phyloP scores from a whole-genome alignment of 2,329 filamentous ascomycete species.

The Juglanconis juglandina region DNA sequence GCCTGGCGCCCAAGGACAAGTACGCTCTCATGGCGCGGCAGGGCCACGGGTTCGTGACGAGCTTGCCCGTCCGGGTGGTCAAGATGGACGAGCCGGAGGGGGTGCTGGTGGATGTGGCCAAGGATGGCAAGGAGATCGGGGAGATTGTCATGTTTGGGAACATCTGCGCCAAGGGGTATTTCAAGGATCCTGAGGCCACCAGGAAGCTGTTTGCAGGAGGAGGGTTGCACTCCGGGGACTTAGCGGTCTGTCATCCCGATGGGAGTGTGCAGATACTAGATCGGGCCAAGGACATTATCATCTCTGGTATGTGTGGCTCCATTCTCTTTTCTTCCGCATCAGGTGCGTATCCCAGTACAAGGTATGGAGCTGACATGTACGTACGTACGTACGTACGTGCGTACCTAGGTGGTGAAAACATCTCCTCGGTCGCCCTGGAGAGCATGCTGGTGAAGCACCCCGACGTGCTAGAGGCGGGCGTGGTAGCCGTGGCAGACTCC shows the following conservation, averaged over 20 bases:
- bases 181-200: slow-evolving; percentile 84
- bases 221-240: slow-evolving; percentile 81
- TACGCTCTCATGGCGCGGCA: slow-evolving; percentile 91
- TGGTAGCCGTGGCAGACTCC: slow-evolving; percentile 80
- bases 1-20: slow-evolving; percentile 68
- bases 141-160: slow-evolving; percentile 78
- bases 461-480: slow-evolving; percentile 84
- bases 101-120: slow-evolving; percentile 53
- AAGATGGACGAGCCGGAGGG: slow-evolving; percentile 71
- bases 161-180: slow-evolving; percentile 88
- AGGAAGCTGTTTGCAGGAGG: slow-evolving; percentile 83
- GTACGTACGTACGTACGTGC: background rate
- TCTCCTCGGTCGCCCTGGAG: slow-evolving; percentile 89
- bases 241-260: slow-evolving; percentile 91
- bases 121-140: slow-evolving; percentile 47
- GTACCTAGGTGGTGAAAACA: slow-evolving; percentile 81
- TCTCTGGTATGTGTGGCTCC: slow-evolving; percentile 62
- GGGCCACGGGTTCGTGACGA: slow-evolving; percentile 85
- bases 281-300: slow-evolving; percentile 96
- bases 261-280: slow-evolving; percentile 90
- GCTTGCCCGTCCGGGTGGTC: slow-evolving; percentile 75
- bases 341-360: too few relatives aligned
- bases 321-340: slow-evolving; percentile 1
- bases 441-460: slow-evolving; percentile 85
- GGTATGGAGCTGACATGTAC: background rate